These are phyloP conservation scores for Mycena olivaceomarginata DNA, from an alignment of 768 basidiomycete species.

Conservation along the genomic window DNA sequence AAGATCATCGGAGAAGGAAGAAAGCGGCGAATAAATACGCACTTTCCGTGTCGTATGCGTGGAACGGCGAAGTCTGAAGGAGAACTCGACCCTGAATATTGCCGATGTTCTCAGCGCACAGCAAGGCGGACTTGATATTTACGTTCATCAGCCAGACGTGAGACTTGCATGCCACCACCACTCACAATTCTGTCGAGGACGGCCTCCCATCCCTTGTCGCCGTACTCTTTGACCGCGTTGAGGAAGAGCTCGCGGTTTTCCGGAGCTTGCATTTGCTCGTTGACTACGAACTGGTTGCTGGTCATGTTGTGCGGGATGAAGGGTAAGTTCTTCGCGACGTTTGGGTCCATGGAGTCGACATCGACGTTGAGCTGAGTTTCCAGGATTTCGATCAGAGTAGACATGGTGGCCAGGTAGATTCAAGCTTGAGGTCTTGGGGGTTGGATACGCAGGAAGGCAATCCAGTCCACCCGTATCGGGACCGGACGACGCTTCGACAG, in stretches of 20 bases:
- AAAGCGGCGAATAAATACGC: background rate
- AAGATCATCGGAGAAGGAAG: background rate
- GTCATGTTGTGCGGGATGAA: constrained; percentile 59
- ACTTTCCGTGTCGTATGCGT: constrained; percentile 59
- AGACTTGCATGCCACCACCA: background rate
- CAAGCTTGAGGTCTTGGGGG: too few relatives aligned
- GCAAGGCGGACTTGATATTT: constrained; percentile 56
- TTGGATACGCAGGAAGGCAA: too few relatives aligned
- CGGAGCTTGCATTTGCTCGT: constrained; percentile 50
- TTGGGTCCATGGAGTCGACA: constrained; percentile 61
- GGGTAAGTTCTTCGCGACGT: constrained; percentile 49
- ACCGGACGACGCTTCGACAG: too few relatives aligned
- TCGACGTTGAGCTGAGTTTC: constrained; percentile 54
- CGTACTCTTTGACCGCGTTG: constrained; percentile 45
- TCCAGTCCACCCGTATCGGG: too few relatives aligned
- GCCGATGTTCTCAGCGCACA: constrained; percentile 56
- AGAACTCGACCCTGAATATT: constrained; percentile 56
- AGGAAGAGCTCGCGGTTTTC: constrained; percentile 51
- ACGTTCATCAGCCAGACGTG: background rate
- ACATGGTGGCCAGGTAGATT: constrained; percentile 17
- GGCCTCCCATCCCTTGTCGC: constrained; percentile 45
- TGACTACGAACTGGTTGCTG: constrained; percentile 60
- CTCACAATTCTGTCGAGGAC: constrained; percentile 49
- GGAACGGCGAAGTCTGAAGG: constrained; percentile 56
- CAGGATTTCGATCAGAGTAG: constrained; percentile 39